A percentile compares a stretch with the other conserved stretches of the same genome.
Conservation (phyloP, 1,284 basidiomycete species). For the Apiotrichum laibachii region DNA sequence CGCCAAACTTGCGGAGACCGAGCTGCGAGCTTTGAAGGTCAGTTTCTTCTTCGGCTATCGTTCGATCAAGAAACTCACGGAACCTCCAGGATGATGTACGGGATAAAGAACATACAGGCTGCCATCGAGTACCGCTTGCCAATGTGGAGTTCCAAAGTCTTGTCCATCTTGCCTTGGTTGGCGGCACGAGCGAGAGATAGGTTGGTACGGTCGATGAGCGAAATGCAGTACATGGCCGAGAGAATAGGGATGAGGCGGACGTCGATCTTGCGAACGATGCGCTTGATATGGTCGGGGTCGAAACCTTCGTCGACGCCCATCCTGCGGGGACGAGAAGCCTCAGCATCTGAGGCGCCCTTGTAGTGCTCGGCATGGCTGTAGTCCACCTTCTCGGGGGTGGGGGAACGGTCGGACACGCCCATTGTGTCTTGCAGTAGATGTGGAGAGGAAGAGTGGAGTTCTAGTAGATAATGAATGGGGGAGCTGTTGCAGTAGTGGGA, state of each 20-base stretch:
- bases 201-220: slow-evolving; percentile 38
- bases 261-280: slow-evolving; percentile 15
- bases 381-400: not conserved
- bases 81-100: slow-evolving; percentile 50
- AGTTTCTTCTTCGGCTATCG: not conserved
- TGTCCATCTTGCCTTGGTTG: slow-evolving; percentile 26
- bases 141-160: slow-evolving; percentile 31
- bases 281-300: slow-evolving; percentile 7
- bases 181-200: slow-evolving; percentile 36
- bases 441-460: not conserved
- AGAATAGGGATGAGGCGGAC: slow-evolving; percentile 22
- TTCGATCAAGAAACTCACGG: slow-evolving; percentile 6
- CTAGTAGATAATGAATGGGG: too few species aligned
- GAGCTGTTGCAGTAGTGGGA: too few species aligned
- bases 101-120: slow-evolving; percentile 46
- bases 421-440: not conserved
- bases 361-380: not conserved
- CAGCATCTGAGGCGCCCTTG: not conserved
- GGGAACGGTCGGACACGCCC: not conserved
- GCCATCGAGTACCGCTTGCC: slow-evolving; percentile 48
- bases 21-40: slow-evolving; percentile 9
- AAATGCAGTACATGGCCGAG: slow-evolving; percentile 19
- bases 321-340: not conserved
- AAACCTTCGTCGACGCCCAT: slow-evolving; percentile 19
- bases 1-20: slow-evolving; percentile 19